Base-by-base conservation (phyloP, 768 basidiomycete genomes). In the Mycena galericulata region DNA sequence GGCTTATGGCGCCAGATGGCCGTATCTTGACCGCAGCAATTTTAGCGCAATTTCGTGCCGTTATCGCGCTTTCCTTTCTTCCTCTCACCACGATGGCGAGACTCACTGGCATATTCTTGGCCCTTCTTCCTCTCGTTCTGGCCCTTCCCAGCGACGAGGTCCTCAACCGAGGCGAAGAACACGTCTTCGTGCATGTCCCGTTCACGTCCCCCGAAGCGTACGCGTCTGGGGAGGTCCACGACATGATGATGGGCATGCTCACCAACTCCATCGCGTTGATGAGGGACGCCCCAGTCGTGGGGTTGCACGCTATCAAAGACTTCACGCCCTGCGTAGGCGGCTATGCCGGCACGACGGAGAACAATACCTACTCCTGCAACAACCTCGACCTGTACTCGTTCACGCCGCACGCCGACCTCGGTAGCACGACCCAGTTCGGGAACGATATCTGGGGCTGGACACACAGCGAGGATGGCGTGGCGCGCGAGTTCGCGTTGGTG, bases 391-490 rank as follows among this genome's bases (percentile, higher is more conserved):
- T 72, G 40, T 65, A 68, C 54, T 68, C 70, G 18, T 72, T 68
- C 63, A 68, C 63, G 9, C 67, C 70, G 24, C 70, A 72, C 56
- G 62, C 58, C 30, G 70, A 62, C 15, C 54, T 72, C 8, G 70
- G 63, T 15, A 61, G 62, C 54, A 41, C 6, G 17, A 53, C 66
- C 40, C 30, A 58, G 55, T 51, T 72, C 24, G 70, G 70, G 29
- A 72, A 68, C 59, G 70, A 72, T n/a, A 68, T 72, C 53, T 72
- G 70, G 70, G 70, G 70, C 5, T 72, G 70, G 70, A 47, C 70
- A 36, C 55, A 68, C 38, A 50, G 45, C 38, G 60, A 49, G 18
- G 60, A 4, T 0, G 54, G 46, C 2, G 67, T 30, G 43, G 29
- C 30, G 32, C 56, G 68, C 8, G 62, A 64, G 17, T 69, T 69